phyloP scores from a whole-genome alignment of 1,139 yeast species.

The Taphrina sp. region DNA sequence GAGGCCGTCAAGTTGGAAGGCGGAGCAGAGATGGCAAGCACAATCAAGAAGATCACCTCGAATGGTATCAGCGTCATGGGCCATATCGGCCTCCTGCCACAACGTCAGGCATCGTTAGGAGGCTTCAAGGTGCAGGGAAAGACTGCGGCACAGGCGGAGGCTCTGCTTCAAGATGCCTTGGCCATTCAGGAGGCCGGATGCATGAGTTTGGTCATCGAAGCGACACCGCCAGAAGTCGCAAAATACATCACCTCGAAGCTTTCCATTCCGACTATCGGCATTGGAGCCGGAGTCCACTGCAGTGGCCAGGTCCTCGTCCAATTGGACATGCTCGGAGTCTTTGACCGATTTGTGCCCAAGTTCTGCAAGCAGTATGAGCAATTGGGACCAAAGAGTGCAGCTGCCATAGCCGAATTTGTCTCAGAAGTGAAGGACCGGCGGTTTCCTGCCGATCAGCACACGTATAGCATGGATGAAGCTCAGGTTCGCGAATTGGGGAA shows the following conservation, averaged over 20 bases:
- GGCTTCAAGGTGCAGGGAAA: conserved; percentile 88
- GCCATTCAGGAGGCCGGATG: conserved; percentile 76
- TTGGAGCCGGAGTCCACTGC: conserved; percentile 85
- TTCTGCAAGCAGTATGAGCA: conserved; percentile 72
- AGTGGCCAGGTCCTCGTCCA: conserved; percentile 90
- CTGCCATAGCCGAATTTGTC: conserved; percentile 56
- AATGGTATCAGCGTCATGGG: conserved; percentile 90
- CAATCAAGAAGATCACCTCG: conserved; percentile 54
- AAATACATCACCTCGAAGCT: conserved; percentile 59
- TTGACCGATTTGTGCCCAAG: conserved; percentile 60
- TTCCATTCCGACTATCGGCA: conserved; percentile 82
- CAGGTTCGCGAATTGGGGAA: conserved; percentile 11
- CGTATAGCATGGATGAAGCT: conserved; percentile 48
- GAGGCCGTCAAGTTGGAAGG: conserved; percentile 90
- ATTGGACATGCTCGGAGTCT: conserved; percentile 73
- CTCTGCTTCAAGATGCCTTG: conserved; percentile 61
- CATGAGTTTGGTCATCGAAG: conserved; percentile 73
- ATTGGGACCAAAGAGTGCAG: conserved; percentile 53
- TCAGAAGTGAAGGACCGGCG: conserved; percentile 54
- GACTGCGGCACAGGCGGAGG: conserved; percentile 55
- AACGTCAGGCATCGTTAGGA: conserved; percentile 70
- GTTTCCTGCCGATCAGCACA: conserved; percentile 70
- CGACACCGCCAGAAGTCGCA: conserved; percentile 78
- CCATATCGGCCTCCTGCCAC: conserved; percentile 92
- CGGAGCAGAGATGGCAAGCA: conserved; percentile 55